Evolutionary conservation across 2,329 filamentous ascomycete genomes (phyloP).

Genomic region (Aspergillus ruber): DNA sequence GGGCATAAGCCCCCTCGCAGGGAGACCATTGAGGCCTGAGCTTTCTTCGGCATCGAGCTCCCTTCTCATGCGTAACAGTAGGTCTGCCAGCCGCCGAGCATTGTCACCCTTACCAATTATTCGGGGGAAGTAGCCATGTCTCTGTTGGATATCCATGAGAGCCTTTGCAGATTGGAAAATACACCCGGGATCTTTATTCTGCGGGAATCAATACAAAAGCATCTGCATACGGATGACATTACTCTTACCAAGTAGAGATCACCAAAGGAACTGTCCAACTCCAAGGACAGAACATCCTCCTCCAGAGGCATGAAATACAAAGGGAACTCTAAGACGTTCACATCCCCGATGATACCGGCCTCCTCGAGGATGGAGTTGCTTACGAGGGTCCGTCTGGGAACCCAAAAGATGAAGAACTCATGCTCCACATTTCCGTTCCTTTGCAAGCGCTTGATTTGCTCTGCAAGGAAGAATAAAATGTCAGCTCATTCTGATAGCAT

Average conservation of each 20-base stretch:
- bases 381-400: constrained; percentile 82
- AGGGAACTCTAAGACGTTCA: constrained; percentile 79
- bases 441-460: constrained; percentile 84
- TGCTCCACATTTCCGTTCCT: constrained; percentile 83
- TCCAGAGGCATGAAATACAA: constrained; percentile 89
- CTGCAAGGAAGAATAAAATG: constrained; percentile 46
- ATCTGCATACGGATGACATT: background rate
- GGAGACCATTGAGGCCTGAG: constrained; percentile 49
- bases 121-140: constrained; percentile 86
- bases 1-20: constrained; percentile 64
- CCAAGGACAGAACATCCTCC: constrained; percentile 82
- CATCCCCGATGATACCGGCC: constrained; percentile 85
- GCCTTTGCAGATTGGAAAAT: constrained; percentile 83
- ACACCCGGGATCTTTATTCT: constrained; percentile 83
- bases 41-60: constrained; percentile 78
- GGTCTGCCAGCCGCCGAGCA: constrained; percentile 78
- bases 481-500: constrained; percentile 56
- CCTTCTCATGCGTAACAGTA: constrained; percentile 84
- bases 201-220: constrained; percentile 4
- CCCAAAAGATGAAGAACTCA: constrained; percentile 96
- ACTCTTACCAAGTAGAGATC: constrained; percentile 69
- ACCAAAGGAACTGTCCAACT: constrained; percentile 77
- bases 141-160: constrained; percentile 87
- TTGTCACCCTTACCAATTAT: constrained; percentile 96
- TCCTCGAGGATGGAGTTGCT: constrained; percentile 90